These are phyloP conservation scores for Vigna radiata DNA, from an alignment of 306 rosid genomes.

Conservation along the genomic window DNA sequence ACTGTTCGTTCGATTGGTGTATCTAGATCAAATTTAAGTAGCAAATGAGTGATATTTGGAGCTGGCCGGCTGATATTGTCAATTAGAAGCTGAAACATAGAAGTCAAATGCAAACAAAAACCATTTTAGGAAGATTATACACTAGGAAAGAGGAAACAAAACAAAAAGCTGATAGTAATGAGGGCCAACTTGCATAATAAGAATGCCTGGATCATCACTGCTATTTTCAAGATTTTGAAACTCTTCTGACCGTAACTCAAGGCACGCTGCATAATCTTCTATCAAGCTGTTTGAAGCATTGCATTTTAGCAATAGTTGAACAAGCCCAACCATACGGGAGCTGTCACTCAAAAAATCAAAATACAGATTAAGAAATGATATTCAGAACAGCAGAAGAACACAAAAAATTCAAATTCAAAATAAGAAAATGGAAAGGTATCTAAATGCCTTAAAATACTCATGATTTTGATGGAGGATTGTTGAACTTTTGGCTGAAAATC, in stretches of 20 bases:
- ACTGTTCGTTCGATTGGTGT: conserved; percentile 76
- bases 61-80: conserved; percentile 94
- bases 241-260: conserved; percentile 85
- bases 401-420: conserved; percentile 31
- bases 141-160: conserved; percentile 8
- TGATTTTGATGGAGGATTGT: conserved; percentile 89
- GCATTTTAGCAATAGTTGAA: conserved; percentile 78
- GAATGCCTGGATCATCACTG: conserved; percentile 89
- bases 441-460: conserved; percentile 87
- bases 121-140: conserved; percentile 21
- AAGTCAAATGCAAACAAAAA: conserved; percentile 16
- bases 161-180: conserved; percentile 16
- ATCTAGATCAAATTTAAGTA: conserved; percentile 91
- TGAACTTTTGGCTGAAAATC: conserved; percentile 90
- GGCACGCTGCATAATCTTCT: conserved; percentile 99
- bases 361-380: conserved; percentile 29
- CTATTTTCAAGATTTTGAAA: conserved; percentile 68
- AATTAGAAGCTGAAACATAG: conserved; percentile 79
- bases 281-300: conserved; percentile 77
- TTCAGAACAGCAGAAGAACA: conserved; percentile 22
- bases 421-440: conserved; percentile 41
- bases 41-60: conserved; percentile 85
- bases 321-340: conserved; percentile 97
- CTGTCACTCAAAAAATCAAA: conserved; percentile 58
- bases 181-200: conserved; percentile 84